Evolutionary conservation across 2,329 filamentous ascomycete genomes (phyloP), one percentile per base, ranked within the genome.

Genomic region (Ceratocystis huliohia): DNA sequence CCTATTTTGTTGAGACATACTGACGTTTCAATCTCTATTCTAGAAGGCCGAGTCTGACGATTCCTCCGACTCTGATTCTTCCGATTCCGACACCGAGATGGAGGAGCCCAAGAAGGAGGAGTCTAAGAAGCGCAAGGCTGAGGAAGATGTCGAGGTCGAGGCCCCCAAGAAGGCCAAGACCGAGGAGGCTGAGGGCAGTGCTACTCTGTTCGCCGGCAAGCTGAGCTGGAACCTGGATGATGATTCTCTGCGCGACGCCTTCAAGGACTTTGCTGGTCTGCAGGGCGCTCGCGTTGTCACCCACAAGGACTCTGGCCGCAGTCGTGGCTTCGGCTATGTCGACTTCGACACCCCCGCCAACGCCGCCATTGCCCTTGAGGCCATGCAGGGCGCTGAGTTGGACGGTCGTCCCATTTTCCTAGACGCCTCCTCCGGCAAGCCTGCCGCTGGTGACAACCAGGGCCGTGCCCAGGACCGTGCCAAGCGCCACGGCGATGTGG

Each of bases 241-340:
- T 76, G 85, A 91, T 70, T 84, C 84, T 78, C 85, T 96, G 70
- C 82, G 83, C 71, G 83, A 87, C 72, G 88, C 93, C 75, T 96
- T 96, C 79, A 84, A 91, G 79, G 78, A 83, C 69, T 93, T 87
- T 73, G 87, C 87, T 70, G 88, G 88, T 73, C 81, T 95, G 66
- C 78, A 80, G 70, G 83, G 84, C 72, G 88, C 86, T 70, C 88
- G 90, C 72, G 86, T 96, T 73, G 89, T 96, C 75, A 92, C 86
- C 72, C 90, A 96, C 79, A 87, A 87, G 75, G 84, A 87, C 66
- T 83, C 81, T 73, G 89, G 89, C 73, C 88, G 90, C 74, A 93
- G 91, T 77, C 91, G 91, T 79, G 92, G 90, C 70, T 96, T 95
- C 76, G 92, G 92, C 69, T 96, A 96, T 75, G 89, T 96, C 72